Percentiles rank a stretch among this genome's conserved stretches.
Evolutionary conservation across 2,329 filamentous ascomycete genomes (phyloP).

Genomic region (Microthyrium microscopicum): DNA sequence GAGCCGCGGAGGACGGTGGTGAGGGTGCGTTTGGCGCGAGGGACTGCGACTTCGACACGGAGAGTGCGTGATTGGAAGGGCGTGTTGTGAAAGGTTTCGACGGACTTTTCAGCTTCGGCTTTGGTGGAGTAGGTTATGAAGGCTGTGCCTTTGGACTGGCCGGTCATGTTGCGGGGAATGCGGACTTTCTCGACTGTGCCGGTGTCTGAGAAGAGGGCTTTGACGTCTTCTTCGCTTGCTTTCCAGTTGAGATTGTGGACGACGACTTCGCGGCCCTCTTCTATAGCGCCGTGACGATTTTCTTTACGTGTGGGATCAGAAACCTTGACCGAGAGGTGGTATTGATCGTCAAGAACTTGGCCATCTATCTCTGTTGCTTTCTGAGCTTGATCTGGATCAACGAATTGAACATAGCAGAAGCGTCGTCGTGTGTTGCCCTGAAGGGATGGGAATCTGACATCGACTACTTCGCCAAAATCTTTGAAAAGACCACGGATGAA

Average conservation of each 20-base stretch:
- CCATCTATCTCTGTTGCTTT: slow-evolving; percentile 57
- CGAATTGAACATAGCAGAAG: slow-evolving; percentile 94
- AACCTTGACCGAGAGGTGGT: slow-evolving; percentile 59
- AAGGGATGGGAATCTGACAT: slow-evolving; percentile 77
- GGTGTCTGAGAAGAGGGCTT: slow-evolving; percentile 54
- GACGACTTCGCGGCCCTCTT: slow-evolving; percentile 79
- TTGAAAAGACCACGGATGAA: slow-evolving; percentile 51
- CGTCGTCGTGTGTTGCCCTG: slow-evolving; percentile 77
- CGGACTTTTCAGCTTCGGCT: slow-evolving; percentile 17
- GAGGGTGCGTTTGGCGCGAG: slow-evolving; percentile 1
- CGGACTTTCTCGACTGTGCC: slow-evolving; percentile 59
- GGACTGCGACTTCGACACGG: slow-evolving; percentile 16
- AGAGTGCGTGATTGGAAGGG: slow-evolving; percentile 19
- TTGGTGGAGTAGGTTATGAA: slow-evolving; percentile 51
- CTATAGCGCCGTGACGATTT: slow-evolving; percentile 57
- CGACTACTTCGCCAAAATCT: slow-evolving; percentile 61
- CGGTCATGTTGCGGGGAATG: slow-evolving; percentile 50
- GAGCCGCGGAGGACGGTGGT: slow-evolving; percentile 6
- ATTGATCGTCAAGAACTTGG: slow-evolving; percentile 48
- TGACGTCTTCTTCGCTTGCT: slow-evolving; percentile 55
- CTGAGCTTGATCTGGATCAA: slow-evolving; percentile 23
- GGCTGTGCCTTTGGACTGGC: slow-evolving; percentile 58
- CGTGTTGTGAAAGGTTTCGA: slow-evolving; percentile 17
- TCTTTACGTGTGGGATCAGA: slow-evolving; percentile 72
- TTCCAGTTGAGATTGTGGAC: slow-evolving; percentile 75